phyloP scores from a whole-genome alignment of 768 basidiomycete genomes.

The Leccinum variicolor region DNA sequence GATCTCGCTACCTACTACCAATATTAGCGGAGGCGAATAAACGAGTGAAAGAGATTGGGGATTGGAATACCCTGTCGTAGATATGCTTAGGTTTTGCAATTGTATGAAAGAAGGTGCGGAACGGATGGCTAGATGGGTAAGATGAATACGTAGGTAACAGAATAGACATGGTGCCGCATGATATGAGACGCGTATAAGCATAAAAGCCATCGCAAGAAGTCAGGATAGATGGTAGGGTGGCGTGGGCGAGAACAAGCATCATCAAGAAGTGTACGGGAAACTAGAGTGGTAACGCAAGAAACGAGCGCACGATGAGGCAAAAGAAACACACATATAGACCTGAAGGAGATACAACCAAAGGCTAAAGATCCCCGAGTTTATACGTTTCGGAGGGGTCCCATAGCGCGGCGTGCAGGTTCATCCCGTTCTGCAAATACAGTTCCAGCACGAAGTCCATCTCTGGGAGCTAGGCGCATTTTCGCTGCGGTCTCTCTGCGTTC shows the following conservation, averaged over 20 bases:
- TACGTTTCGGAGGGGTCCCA: slow-evolving; percentile 26
- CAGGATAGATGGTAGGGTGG: background rate
- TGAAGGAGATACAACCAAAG: background rate
- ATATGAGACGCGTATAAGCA: background rate
- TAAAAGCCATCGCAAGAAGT: slow-evolving; percentile 5
- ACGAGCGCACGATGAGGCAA: background rate
- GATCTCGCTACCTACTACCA: background rate
- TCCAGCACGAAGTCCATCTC: slow-evolving; percentile 30
- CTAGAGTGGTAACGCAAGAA: slow-evolving; percentile 12
- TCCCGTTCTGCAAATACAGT: slow-evolving; percentile 28
- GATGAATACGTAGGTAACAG: background rate
- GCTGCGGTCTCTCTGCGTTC: slow-evolving; percentile 22
- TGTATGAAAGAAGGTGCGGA: background rate
- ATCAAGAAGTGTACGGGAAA: slow-evolving; percentile 5
- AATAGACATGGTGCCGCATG: slow-evolving; percentile 11
- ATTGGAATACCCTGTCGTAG: slow-evolving; percentile 10
- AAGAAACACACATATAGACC: background rate
- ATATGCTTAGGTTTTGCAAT: slow-evolving; percentile 1
- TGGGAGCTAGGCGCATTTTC: slow-evolving; percentile 22
- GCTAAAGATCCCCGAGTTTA: background rate
- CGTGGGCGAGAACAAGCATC: slow-evolving; percentile 4
- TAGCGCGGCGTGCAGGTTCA: slow-evolving; percentile 28
- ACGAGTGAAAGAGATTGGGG: slow-evolving; percentile 6
- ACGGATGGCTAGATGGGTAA: slow-evolving; percentile 8
- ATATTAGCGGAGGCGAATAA: background rate